These are phyloP conservation scores for Sedum album DNA, from an alignment of 164 flowering plant species.

Conservation along the genomic window DNA sequence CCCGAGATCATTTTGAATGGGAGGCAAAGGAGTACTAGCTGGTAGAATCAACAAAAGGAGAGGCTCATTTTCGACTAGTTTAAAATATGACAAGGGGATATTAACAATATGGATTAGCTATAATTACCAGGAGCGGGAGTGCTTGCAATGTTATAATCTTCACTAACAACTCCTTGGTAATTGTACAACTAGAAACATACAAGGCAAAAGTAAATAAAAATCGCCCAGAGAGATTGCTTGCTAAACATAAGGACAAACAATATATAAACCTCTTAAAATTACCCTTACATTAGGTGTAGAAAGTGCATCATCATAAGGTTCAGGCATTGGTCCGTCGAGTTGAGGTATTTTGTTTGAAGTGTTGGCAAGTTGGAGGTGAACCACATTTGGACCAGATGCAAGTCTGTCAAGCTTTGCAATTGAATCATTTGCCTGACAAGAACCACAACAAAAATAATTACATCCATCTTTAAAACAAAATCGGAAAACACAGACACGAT, in stretches of 20 bases:
- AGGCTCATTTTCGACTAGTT: no score
- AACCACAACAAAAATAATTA: neutral
- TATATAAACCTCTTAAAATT: no score
- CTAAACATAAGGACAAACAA: no score
- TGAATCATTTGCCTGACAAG: neutral
- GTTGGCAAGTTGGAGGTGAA: neutral
- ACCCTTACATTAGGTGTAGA: neutral
- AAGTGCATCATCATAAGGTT: neutral
- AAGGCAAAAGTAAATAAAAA: no score
- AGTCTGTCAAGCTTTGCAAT: neutral
- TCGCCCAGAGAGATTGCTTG: no score
- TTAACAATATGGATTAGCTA: no score
- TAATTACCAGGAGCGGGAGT: neutral
- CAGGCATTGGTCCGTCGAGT: neutral
- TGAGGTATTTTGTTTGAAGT: neutral
- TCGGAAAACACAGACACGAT: no score
- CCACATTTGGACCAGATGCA: no score
- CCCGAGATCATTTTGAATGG: neutral
- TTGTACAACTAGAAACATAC: neutral
- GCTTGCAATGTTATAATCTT: neutral
- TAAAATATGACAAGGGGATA: no score
- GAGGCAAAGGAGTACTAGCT: neutral
- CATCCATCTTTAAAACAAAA: no score
- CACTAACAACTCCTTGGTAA: neutral
- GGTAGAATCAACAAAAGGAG: no score